phyloP scores from a whole-genome alignment of 2,329 filamentous ascomycete species.

The Sclerotinia subarctica region DNA sequence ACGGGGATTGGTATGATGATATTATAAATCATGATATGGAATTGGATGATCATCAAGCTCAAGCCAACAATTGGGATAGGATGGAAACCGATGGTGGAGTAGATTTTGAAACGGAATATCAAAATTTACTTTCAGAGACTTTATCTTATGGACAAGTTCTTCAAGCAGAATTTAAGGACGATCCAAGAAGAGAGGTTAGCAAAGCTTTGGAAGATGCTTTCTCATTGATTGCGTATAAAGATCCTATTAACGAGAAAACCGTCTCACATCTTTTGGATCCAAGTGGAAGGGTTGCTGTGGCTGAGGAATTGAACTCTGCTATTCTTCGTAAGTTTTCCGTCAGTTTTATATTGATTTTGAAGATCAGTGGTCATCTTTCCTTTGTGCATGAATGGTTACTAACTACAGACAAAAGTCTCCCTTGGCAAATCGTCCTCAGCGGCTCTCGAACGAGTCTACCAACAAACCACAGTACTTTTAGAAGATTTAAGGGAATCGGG shows the following conservation, averaged over 20 bases:
- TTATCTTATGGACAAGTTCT: slow-evolving; percentile 78
- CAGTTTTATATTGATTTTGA: not conserved
- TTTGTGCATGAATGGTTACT: not conserved
- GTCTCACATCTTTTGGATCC: slow-evolving; percentile 76
- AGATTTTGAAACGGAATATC: slow-evolving; percentile 32
- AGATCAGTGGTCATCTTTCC: not conserved
- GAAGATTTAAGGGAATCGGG: slow-evolving; percentile 77
- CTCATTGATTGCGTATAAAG: slow-evolving; percentile 79
- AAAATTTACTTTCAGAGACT: slow-evolving; percentile 61
- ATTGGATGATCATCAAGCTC: slow-evolving; percentile 50
- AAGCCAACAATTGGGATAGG: slow-evolving; percentile 44
- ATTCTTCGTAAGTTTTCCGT: slow-evolving; percentile 59
- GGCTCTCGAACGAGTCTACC: slow-evolving; percentile 78
- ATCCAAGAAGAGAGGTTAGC: slow-evolving; percentile 66
- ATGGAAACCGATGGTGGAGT: slow-evolving; percentile 51
- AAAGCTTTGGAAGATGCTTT: slow-evolving; percentile 81
- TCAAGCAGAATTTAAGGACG: slow-evolving; percentile 70
- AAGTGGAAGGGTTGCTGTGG: slow-evolving; percentile 71
- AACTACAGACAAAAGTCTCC: slow-evolving; percentile 59
- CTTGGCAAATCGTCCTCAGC: slow-evolving; percentile 86
- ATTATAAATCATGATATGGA: slow-evolving; percentile 47
- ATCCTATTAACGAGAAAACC: slow-evolving; percentile 70
- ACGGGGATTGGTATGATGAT: slow-evolving; percentile 41
- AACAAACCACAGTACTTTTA: slow-evolving; percentile 83
- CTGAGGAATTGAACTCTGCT: slow-evolving; percentile 90